Base-by-base conservation (phyloP, 2,329 filamentous ascomycete species). In the Cordyceps cicadae region DNA sequence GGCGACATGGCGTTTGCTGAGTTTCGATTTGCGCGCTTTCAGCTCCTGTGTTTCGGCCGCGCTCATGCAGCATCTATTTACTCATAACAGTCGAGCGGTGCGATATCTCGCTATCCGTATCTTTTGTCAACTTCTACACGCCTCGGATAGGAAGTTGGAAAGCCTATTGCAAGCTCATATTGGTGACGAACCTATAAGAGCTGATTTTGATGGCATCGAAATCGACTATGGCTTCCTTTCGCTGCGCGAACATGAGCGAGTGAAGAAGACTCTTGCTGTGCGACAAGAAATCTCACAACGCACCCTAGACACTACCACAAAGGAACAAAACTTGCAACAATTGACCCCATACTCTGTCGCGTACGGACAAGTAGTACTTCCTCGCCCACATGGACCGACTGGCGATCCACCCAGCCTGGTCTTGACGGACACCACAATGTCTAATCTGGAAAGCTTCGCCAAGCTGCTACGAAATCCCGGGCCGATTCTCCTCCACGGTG, bases 41-140 rank as follows among this genome's bases (percentile, higher is more conserved):
- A 81, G 82, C 11, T 76, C 75, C 62, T 77, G 85, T 67, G 80
- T 92, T 39, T 83, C 84, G 41, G 85, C 88, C 1, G 80, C 84
- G 52, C 82, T 83, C 64, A 79, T 96, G 49, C 86, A 92, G 73
- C 74, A 74, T 34, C 77, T 95, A 14, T 88, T 96, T 66, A 76
- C 78, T 56, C 82, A 87, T 70, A 68, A 74, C 52, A 79, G 81
- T 65, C 76, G 74, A 62, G 76, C 82, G 17, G 82, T 96, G 55
- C 85, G 89, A 73, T 96, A 92, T 72, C 79, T 97, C 63, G 88
- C 92, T 15, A 82, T 96, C 60, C 85, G 91, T 64, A 84, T 92
- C 62, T 89, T 96, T 65, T 92, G 88, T 69, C 79, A 90, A 64
- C 84, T 91, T 61, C 84, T 95, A 66, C 85, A 86, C 67, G 89